These are phyloP conservation scores for Phytophthora kernoviae DNA, from an alignment of 352 stramenopile species.

Conservation along the genomic window DNA sequence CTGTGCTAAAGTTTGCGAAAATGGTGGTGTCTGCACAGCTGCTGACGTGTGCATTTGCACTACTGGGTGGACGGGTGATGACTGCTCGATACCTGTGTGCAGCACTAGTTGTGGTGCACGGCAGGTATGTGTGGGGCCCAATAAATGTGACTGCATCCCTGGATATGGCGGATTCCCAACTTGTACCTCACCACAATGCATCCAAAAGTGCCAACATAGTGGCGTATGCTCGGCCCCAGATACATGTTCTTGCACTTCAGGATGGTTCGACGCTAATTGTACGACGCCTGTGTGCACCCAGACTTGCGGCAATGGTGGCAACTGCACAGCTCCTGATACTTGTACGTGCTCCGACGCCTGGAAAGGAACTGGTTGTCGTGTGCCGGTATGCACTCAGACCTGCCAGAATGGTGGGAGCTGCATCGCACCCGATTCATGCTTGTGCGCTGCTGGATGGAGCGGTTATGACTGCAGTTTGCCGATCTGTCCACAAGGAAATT, in stretches of 20 bases:
- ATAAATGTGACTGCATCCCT: conserved; percentile 93
- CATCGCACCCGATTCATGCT: conserved; percentile 94
- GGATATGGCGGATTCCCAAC: conserved; percentile 80
- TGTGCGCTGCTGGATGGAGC: conserved; percentile 92
- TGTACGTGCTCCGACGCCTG: conserved; percentile 92
- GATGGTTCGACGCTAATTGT: conserved; percentile 97
- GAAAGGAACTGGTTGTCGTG: conserved; percentile 91
- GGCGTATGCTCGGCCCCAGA: conserved; percentile 92
- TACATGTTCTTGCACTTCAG: conserved; percentile 89
- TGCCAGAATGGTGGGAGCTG: conserved; percentile 93
- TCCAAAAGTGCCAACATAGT: conserved; percentile 90
- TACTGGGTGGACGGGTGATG: conserved; percentile 89
- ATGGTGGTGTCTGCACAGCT: conserved; percentile 88
- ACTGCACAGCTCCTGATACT: conserved; percentile 92
- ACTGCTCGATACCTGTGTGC: conserved; percentile 88
- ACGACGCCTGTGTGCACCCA: conserved; percentile 95
- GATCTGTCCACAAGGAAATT: conserved; percentile 94
- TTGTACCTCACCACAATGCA: conserved; percentile 88
- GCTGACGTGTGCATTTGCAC: conserved; percentile 89
- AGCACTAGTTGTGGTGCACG: conserved; percentile 45
- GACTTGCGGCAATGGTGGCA: conserved; percentile 96
- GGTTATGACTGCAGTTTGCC: conserved; percentile 93
- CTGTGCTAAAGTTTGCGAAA: conserved; percentile 96
- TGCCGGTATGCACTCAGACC: conserved; percentile 88
- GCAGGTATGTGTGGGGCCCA: conserved; percentile 92